These are phyloP conservation scores for Colletotrichum tabaci DNA, from an alignment of 2,329 filamentous ascomycete genomes.

Conservation along the genomic window DNA sequence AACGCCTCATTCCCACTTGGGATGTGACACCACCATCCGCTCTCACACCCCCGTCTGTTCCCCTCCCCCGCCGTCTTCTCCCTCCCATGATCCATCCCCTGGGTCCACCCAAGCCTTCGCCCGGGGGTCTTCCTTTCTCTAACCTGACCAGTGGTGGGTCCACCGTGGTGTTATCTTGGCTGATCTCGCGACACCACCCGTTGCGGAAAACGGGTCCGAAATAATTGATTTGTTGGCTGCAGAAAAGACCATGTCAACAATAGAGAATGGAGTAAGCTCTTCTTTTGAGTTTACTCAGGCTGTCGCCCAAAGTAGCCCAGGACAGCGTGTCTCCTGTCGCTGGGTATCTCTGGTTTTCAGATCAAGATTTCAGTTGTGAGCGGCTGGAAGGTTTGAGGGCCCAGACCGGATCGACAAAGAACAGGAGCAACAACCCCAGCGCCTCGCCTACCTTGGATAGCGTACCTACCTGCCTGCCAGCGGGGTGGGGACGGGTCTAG, in stretches of 20 bases:
- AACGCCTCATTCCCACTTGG: slow-evolving; percentile 17
- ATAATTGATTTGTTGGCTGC: neutral
- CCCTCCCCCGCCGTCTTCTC: neutral
- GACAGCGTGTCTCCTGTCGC: neutral
- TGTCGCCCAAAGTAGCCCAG: neutral
- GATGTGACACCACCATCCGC: slow-evolving; percentile 14
- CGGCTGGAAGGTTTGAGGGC: slow-evolving; percentile 3
- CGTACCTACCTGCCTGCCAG: no score
- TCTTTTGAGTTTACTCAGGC: neutral
- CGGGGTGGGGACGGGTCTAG: neutral
- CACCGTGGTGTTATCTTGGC: slow-evolving; percentile 22
- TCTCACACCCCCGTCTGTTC: slow-evolving; percentile 1
- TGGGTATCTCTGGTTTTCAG: neutral
- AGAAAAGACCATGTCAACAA: neutral
- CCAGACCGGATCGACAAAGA: slow-evolving; percentile 29
- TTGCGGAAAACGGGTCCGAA: neutral
- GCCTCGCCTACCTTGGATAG: neutral
- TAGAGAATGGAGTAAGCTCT: no score
- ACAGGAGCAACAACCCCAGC: slow-evolving; percentile 19
- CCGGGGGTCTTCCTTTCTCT: slow-evolving; percentile 15
- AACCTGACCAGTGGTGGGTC: slow-evolving; percentile 14
- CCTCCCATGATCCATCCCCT: neutral
- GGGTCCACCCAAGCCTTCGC: slow-evolving; percentile 9
- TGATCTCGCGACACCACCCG: slow-evolving; percentile 16
- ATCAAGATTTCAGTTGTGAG: neutral